Evolutionary conservation across 2,329 filamentous ascomycete species (phyloP).

Genomic region (Tolypocladium paradoxum): DNA sequence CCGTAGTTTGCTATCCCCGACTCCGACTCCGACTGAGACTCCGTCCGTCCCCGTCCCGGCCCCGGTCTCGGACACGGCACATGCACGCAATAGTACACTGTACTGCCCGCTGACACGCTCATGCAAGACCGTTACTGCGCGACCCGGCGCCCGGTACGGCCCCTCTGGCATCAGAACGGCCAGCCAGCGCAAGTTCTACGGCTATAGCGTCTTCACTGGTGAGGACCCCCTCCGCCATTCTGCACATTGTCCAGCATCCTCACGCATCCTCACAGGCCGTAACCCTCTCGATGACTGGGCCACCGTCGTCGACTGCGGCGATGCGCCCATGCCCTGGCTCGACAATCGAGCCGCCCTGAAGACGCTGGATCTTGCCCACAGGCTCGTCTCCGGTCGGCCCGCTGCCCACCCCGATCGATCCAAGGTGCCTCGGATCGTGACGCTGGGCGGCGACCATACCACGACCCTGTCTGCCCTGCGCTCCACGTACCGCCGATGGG

Average conservation of each 20-base stretch:
- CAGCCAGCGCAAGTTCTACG: slow-evolving; percentile 45
- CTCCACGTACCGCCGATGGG: slow-evolving; percentile 48
- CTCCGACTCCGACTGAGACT: neutral
- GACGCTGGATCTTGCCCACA: slow-evolving; percentile 11
- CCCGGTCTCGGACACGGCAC: neutral
- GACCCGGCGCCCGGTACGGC: slow-evolving; percentile 52
- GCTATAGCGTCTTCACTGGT: slow-evolving; percentile 11
- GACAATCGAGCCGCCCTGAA: slow-evolving; percentile 12
- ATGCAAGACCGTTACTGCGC: slow-evolving; percentile 9
- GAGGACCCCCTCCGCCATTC: neutral
- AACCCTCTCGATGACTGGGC: slow-evolving; percentile 43
- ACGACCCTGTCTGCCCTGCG: slow-evolving; percentile 56
- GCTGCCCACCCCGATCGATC: slow-evolving; percentile 5
- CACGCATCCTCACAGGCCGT: slow-evolving; percentile 4
- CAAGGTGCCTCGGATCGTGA: slow-evolving; percentile 33
- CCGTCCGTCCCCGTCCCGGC: neutral
- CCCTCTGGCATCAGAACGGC: slow-evolving; percentile 73
- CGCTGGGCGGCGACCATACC: slow-evolving; percentile 61
- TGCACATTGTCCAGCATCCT: neutral
- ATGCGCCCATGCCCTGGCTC: slow-evolving; percentile 25
- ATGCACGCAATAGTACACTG: neutral
- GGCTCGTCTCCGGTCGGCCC: slow-evolving; percentile 5
- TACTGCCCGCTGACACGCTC: neutral
- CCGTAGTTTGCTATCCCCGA: neutral
- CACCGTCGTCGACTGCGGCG: slow-evolving; percentile 69